Percentiles rank a stretch among this genome's conserved stretches.
phyloP scores from a whole-genome alignment of 345 rosid genomes.

The Abelmoschus esculentus region DNA sequence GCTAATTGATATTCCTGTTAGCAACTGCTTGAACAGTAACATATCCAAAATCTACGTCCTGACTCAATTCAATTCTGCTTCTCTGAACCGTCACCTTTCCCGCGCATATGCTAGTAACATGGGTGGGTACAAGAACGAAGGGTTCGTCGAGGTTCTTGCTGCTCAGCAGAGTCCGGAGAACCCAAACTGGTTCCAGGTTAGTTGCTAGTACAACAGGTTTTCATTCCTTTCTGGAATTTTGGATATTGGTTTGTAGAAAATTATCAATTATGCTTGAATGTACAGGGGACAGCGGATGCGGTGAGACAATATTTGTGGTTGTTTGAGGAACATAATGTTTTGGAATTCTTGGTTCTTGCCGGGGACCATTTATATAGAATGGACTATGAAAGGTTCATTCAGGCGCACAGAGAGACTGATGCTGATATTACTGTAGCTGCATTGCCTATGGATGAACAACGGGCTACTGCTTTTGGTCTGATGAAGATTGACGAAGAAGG shows the following conservation, averaged over 20 bases:
- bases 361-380: conserved; percentile 95
- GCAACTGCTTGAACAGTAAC: conserved; percentile 94
- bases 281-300: conserved; percentile 95
- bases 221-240: neutral
- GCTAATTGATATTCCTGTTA: conserved; percentile 89
- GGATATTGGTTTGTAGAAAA: conserved; percentile 4
- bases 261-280: neutral
- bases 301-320: conserved; percentile 94
- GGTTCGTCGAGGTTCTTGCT: conserved; percentile 97
- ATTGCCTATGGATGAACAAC: conserved; percentile 87
- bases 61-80: conserved; percentile 94
- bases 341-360: conserved; percentile 89
- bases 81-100: conserved; percentile 89
- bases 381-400: conserved; percentile 96
- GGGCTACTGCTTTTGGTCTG: conserved; percentile 87
- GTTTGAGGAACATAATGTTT: conserved; percentile 91
- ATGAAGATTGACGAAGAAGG: conserved; percentile 99
- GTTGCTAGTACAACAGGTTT: neutral
- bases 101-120: conserved; percentile 93
- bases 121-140: conserved; percentile 97
- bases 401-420: conserved; percentile 92
- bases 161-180: conserved; percentile 99
- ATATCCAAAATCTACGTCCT: conserved; percentile 88
- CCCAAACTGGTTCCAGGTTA: conserved; percentile 96
- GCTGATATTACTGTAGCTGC: conserved; percentile 99